phyloP scores from a whole-genome alignment of 176 grass and related monocot genomes.

The Leersia perrieri region DNA sequence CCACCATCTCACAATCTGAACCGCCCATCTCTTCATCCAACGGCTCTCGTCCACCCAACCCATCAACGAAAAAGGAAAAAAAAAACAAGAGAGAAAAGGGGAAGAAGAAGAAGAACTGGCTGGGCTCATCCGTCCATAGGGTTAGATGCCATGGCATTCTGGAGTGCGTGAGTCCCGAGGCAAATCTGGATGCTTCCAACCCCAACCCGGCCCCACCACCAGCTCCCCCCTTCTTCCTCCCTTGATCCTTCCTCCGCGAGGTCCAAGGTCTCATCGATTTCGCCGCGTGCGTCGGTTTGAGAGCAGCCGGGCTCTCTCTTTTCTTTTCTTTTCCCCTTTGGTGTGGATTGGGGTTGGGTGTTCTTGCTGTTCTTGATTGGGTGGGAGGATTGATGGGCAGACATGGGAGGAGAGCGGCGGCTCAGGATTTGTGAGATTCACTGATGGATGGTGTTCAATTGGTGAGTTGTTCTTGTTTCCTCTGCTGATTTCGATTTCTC shows the following conservation, averaged over 20 bases:
- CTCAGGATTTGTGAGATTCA: background rate
- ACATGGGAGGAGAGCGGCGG: background rate
- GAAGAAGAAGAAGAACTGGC: background rate
- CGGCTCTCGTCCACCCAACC: background rate
- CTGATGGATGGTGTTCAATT: background rate
- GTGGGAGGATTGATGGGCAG: background rate
- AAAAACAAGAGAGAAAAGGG: background rate
- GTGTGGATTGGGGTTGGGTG: constrained; percentile 7
- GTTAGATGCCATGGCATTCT: background rate
- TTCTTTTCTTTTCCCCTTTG: background rate
- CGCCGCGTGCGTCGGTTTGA: background rate
- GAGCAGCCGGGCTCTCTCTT: background rate
- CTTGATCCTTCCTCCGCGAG: constrained; percentile 28
- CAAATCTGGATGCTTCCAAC: constrained; percentile 52
- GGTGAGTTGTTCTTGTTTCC: constrained; percentile 15
- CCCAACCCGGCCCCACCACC: background rate
- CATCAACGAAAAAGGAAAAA: background rate
- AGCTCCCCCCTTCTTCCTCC: background rate
- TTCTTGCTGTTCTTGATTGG: background rate
- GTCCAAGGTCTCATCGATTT: background rate
- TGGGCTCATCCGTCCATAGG: background rate
- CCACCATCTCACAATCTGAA: background rate
- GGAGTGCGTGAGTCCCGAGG: constrained; percentile 34
- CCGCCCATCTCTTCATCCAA: constrained; percentile 3
- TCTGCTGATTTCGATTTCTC: background rate